These are phyloP conservation scores for Eimeria zaria DNA, from an alignment of 169 alveolate species.

Conservation along the genomic window DNA sequence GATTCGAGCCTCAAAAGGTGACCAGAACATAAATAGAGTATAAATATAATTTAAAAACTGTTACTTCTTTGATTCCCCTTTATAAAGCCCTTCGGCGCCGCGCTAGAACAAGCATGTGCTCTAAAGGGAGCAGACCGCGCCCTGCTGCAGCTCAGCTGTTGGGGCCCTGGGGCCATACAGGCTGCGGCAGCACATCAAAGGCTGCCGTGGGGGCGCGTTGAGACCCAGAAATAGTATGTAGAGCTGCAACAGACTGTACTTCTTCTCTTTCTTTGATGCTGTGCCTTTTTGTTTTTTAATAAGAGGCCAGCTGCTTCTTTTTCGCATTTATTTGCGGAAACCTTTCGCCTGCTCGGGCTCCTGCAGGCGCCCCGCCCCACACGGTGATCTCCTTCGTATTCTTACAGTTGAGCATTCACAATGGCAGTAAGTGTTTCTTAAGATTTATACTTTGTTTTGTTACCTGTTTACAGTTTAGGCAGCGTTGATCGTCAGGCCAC, in stretches of 20 bases:
- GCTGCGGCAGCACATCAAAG: constrained; percentile 13
- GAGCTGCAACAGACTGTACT: background rate
- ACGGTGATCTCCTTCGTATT: background rate
- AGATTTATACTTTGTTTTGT: background rate
- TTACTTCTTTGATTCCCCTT: background rate
- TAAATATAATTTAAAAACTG: background rate
- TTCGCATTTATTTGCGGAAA: background rate
- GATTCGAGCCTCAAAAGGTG: background rate
- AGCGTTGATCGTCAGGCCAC: background rate
- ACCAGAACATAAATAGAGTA: background rate
- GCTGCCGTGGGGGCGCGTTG: constrained; percentile 24
- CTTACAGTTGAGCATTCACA: background rate
- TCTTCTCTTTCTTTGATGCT: background rate
- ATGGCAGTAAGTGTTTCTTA: constrained; percentile 41
- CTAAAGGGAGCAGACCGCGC: background rate
- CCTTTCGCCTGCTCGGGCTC: constrained; percentile 53
- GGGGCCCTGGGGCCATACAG: constrained; percentile 41
- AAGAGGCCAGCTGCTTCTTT: constrained; percentile 23
- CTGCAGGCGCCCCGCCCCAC: constrained; percentile 74
- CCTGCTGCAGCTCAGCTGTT: background rate
- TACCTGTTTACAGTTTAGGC: background rate
- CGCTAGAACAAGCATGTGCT: background rate
- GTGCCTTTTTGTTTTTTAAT: background rate
- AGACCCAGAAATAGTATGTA: background rate
- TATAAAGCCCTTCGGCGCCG: background rate